These are phyloP conservation scores for Aotearoamyces nothofagi DNA, from an alignment of 2,329 filamentous ascomycete species.

Conservation along the genomic window DNA sequence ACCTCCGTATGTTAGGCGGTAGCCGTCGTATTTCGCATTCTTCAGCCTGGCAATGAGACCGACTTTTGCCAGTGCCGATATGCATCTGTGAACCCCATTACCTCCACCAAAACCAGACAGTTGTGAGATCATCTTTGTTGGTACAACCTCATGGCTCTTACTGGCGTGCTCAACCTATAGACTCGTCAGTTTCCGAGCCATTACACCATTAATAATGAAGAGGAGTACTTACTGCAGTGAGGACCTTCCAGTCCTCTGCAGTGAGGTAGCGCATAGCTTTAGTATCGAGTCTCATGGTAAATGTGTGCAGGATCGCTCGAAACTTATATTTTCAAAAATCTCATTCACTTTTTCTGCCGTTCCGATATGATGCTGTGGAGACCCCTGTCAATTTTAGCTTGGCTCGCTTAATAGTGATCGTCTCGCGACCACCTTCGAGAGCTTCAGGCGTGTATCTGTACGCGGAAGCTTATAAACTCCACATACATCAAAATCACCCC, in stretches of 20 bases:
- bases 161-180: slow-evolving; percentile 78
- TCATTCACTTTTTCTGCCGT: neutral
- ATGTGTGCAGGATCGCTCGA: neutral
- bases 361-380: neutral
- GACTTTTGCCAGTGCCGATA: slow-evolving; percentile 82
- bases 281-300: slow-evolving; percentile 86
- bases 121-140: slow-evolving; percentile 74
- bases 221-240: slow-evolving; percentile 58
- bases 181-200: no score
- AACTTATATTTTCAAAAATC: neutral
- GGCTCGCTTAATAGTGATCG: no score
- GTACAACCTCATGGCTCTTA: slow-evolving; percentile 94
- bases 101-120: slow-evolving; percentile 69
- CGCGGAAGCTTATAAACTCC: no score
- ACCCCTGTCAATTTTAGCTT: neutral
- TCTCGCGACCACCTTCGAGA: no score
- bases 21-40: slow-evolving; percentile 95
- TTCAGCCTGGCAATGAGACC: slow-evolving; percentile 85
- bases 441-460: no score
- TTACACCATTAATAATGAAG: no score
- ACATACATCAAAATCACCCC: no score
- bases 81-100: slow-evolving; percentile 69
- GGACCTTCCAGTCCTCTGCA: slow-evolving; percentile 85
- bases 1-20: slow-evolving; percentile 89
- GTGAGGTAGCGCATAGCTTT: slow-evolving; percentile 86